Evolutionary conservation across 768 basidiomycete species (phyloP), one percentile per base, ranked within the genome.

Genomic region (Pulveroboletus frians): DNA sequence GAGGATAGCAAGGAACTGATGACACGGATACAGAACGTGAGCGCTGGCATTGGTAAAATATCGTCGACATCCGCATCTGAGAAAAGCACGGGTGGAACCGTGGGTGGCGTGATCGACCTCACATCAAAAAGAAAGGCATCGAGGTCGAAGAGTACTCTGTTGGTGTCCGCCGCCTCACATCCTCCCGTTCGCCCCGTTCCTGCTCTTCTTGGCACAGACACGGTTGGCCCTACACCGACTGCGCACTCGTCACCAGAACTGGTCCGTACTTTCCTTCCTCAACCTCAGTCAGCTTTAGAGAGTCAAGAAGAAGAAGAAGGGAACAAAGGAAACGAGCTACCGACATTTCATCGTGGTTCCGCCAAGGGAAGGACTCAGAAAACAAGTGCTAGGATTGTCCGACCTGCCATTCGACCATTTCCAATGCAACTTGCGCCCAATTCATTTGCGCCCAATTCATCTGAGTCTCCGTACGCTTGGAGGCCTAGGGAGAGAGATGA

Each of bases 341-440:
- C 63, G 6, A 57, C 20, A 21, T 62, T 63, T 45, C 50, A 60
- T 46, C 38, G 30, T 15, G 50, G 49, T 52, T 53, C 55, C 14
- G 15, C 43, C 27, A 44, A 38, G 14, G 44, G 44, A 9, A 45
- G 35, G 26, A 31, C 11, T 30, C 47, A 39, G 18, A 49, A 39
- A 35, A 8, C 35, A 6, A 36, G 32, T 2, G 34, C 34, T 15
- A 45, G 20, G 14, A 17, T 9, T 32, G 30, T 3, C 9, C 48
- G 49, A 31, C 48, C 43, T n/a, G 52, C 34, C 3, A 55, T 51
- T 39, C 58, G 43, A 7, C 62, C 64, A 20, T 66, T 68, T 50
- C 65, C 67, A 38, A 58, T 66, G 55, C 60, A 59, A 15, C 30
- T 55, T 13, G 46, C 30, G 10, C n/a, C 23, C 27, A n/a, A 43